A percentile compares a stretch with the other conserved stretches of the same genome.
phyloP scores from a whole-genome alignment of 805 yeast genomes.

The Kazachstania africana region DNA sequence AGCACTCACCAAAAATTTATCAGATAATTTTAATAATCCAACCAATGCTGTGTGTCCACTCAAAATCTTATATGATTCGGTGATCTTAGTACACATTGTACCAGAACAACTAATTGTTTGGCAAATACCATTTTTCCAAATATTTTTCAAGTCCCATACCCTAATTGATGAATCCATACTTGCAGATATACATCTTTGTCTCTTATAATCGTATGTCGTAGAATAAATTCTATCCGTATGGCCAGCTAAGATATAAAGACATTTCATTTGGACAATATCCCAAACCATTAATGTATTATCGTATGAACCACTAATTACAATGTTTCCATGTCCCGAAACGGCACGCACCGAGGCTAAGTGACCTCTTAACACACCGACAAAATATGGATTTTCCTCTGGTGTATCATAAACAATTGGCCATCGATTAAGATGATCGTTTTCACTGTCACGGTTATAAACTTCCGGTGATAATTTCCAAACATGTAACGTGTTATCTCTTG shows the following conservation, averaged over 20 bases:
- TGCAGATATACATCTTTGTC: constrained; percentile 79
- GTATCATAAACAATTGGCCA: constrained; percentile 23
- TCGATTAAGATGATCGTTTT: constrained; percentile 63
- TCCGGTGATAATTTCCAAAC: constrained; percentile 65
- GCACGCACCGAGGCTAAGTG: constrained; percentile 78
- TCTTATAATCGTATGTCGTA: constrained; percentile 66
- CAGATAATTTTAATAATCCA: constrained; percentile 70
- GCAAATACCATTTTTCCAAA: constrained; percentile 36
- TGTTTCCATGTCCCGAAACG: constrained; percentile 74
- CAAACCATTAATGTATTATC: constrained; percentile 86
- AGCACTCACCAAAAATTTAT: constrained; percentile 74
- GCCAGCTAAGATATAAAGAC: constrained; percentile 65
- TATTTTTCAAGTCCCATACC: constrained; percentile 80
- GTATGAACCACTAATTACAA: constrained; percentile 80
- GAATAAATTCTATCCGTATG: constrained; percentile 83
- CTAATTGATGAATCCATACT: constrained; percentile 81
- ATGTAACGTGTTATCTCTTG: constrained; percentile 68
- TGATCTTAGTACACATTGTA: constrained; percentile 18
- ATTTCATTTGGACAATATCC: constrained; percentile 68
- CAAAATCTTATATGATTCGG: constrained; percentile 40
- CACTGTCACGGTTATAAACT: constrained; percentile 57
- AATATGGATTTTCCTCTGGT: constrained; percentile 40
- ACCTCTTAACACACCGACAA: constrained; percentile 58
- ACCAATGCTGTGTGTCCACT: constrained; percentile 88
- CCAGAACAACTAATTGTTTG: constrained; percentile 15